Evolutionary conservation across 495 filamentous ascomycete genomes (phyloP).

Genomic region (Penicillium salamii): DNA sequence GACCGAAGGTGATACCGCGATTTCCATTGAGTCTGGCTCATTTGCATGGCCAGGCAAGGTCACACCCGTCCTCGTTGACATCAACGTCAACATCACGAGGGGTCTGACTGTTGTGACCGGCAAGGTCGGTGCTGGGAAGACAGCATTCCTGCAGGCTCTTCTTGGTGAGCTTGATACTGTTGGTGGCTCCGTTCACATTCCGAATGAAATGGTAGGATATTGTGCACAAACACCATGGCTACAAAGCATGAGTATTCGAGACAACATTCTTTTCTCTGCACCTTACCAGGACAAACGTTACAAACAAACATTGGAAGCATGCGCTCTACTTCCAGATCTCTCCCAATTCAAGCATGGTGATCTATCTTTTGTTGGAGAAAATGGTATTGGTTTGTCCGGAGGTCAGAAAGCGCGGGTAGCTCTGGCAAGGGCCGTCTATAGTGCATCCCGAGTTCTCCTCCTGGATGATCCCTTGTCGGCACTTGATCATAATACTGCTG

Average conservation of each 20-base stretch:
- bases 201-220: slow-evolving; percentile 72
- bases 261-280: slow-evolving; percentile 78
- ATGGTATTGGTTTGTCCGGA: slow-evolving; percentile 67
- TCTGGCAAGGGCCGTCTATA: slow-evolving; percentile 70
- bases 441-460: slow-evolving; percentile 58
- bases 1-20: slow-evolving; percentile 21
- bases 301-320: slow-evolving; percentile 58
- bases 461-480: slow-evolving; percentile 72
- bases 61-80: slow-evolving; percentile 57
- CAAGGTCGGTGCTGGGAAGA: slow-evolving; percentile 78
- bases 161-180: slow-evolving; percentile 74
- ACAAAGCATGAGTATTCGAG: slow-evolving; percentile 84
- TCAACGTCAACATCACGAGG: slow-evolving; percentile 57
- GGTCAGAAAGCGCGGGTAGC: slow-evolving; percentile 69
- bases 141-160: slow-evolving; percentile 72
- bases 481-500: slow-evolving; percentile 72
- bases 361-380: slow-evolving; percentile 65
- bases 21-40: slow-evolving; percentile 59
- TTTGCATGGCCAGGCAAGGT: slow-evolving; percentile 73
- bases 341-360: slow-evolving; percentile 63
- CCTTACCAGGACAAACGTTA: slow-evolving; percentile 64
- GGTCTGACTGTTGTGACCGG: slow-evolving; percentile 70
- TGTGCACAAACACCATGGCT: slow-evolving; percentile 87
- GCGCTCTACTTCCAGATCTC: slow-evolving; percentile 63
- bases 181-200: slow-evolving; percentile 54